Evolutionary conservation across 345 rosid species (phyloP), one percentile per base, ranked within the genome.

Genomic region (Brassica nigra): DNA sequence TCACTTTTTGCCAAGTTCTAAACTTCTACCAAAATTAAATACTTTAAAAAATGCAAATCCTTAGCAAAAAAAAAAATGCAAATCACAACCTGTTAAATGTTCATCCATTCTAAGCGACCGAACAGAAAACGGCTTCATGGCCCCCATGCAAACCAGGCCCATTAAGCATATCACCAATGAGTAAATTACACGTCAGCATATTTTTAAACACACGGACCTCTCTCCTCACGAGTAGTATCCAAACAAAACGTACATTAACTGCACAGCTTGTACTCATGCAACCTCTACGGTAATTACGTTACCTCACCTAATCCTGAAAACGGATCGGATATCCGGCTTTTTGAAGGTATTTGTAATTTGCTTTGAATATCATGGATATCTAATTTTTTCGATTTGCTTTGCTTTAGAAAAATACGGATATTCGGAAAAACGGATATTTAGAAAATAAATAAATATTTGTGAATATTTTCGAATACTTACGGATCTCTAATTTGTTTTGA

Each of bases 191-290:
- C 82, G 77, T 78, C 63, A 42, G 20, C 74, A 5, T 3, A 1
- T 4, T 33, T 30, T 1, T 1, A 4, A 52, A 62, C 16, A 37
- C 47, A 64, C 81, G 66, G 66, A 31, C 74, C 31, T 79, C 82
- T 67, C 70, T 61, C 82, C 7, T 79, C 82, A 73, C 82, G 82
- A 68, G 82, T 74, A 34, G 29, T 27, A 2, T 61, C 58, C 58
- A 74, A 73, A 73, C 82, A 79, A 79, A 39, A 79, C 65, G 78
- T 79, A 79, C 82, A 78, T 66, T 58, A 66, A 30, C 57, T 77
- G 75, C 70, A 68, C 75, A 68, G 29, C 20, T 58, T 27, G 65
- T 69, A 36, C 76, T 71, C 77, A 72, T 78, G 76, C 72, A 64
- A 68, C 30, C 58, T 78, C 7, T 54, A 71, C 72, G 79, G 79